Conservation (phyloP, 345 rosid species). For the Microcos paniculata region DNA sequence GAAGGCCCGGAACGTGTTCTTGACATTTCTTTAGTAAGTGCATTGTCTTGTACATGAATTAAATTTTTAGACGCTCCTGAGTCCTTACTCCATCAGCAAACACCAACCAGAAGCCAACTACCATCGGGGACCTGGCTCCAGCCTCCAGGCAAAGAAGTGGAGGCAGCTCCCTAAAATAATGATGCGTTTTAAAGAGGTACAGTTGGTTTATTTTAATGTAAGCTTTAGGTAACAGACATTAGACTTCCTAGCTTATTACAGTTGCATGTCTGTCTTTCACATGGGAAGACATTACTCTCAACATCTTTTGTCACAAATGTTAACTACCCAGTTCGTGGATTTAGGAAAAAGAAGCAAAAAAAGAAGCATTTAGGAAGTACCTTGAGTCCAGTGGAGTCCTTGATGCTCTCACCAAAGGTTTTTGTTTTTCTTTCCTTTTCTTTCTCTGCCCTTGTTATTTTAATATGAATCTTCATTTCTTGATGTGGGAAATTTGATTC, state of each 20-base stretch:
- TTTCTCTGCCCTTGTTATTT: neutral
- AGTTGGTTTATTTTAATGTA: neutral
- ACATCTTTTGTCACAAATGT: neutral
- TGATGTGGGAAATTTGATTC: constrained; percentile 5
- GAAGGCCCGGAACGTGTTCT: neutral
- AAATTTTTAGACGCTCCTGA: neutral
- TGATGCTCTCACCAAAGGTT: constrained; percentile 86
- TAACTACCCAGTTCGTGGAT: constrained; percentile 12
- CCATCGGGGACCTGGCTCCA: neutral
- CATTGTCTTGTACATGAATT: too few species aligned
- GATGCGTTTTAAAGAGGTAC: constrained; percentile 62
- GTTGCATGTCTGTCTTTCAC: neutral
- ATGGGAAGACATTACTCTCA: neutral
- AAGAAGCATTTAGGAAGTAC: constrained; percentile 87
- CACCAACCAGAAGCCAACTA: neutral
- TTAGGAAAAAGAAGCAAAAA: constrained; percentile 90
- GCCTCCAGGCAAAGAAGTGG: neutral
- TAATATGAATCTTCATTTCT: neutral
- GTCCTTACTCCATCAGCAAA: neutral
- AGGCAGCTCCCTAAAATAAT: constrained; percentile 26
- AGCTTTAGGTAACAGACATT: neutral
- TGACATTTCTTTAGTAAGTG: too few species aligned
- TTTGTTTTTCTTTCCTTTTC: neutral
- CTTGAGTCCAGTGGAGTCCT: constrained; percentile 80
- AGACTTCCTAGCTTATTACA: neutral